Conservation (phyloP, 208 protist species). For the Trypanosoma mega region DNA sequence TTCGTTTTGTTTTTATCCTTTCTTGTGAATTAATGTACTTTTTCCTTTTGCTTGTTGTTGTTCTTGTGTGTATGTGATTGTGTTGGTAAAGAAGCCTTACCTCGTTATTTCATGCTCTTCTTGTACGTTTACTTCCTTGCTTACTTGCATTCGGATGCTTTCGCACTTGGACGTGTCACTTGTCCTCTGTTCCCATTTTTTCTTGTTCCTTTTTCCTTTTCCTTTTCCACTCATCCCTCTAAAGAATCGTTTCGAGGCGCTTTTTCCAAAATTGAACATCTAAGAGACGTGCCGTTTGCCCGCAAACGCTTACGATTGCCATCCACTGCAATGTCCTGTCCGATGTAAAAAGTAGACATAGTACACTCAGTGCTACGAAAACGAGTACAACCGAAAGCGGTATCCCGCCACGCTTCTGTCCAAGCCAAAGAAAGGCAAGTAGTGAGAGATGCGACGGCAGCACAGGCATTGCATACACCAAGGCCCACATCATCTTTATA, state of each 20-base stretch:
- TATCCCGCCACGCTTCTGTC: constrained; percentile 31
- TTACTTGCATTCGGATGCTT: not conserved
- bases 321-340: constrained; percentile 65
- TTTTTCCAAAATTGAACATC: constrained; percentile 30
- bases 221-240: not conserved
- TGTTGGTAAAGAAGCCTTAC: too few relatives aligned
- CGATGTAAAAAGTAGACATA: constrained; percentile 46
- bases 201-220: constrained; percentile 3
- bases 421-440: constrained; percentile 27
- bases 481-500: constrained; percentile 14
- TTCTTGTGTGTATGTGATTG: too few relatives aligned
- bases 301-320: constrained; percentile 53
- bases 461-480: constrained; percentile 27
- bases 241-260: constrained; percentile 10
- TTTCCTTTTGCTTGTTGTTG: too few relatives aligned
- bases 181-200: not conserved
- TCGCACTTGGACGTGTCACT: not conserved
- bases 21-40: too few relatives aligned
- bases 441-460: constrained; percentile 41
- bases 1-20: constrained; percentile 4
- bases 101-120: too few relatives aligned
- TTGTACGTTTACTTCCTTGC: not conserved
- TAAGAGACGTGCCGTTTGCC: constrained; percentile 54
- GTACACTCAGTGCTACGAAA: constrained; percentile 40
- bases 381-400: constrained; percentile 35